phyloP scores from a whole-genome alignment of 1,284 basidiomycete genomes.

The Sporisorium exsertum region DNA sequence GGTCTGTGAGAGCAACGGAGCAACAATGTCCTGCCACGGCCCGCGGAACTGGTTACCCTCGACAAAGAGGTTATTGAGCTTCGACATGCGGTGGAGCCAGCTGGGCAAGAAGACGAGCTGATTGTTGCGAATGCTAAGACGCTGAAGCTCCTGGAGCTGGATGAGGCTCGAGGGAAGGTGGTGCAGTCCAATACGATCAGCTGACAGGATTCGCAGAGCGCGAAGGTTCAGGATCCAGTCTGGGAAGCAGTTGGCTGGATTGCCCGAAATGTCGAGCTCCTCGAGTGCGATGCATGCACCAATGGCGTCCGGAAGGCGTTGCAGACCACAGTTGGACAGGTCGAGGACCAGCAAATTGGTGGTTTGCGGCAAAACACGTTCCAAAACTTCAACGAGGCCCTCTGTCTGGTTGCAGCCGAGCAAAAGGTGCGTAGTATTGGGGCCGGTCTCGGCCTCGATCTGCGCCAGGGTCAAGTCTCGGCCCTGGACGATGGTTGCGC shows the following conservation, averaged over 20 bases:
- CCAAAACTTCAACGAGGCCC: constrained; percentile 32
- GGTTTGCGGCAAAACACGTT: constrained; percentile 42
- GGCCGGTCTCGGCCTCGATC: constrained; percentile 42
- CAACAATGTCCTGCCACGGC: constrained; percentile 86
- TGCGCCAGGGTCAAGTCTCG: constrained; percentile 32
- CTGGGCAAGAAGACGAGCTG: constrained; percentile 87
- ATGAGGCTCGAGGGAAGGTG: constrained; percentile 74
- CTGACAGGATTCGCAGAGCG: constrained; percentile 85
- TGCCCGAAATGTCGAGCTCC: constrained; percentile 92
- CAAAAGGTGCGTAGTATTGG: constrained; percentile 51
- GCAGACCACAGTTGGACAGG: constrained; percentile 78
- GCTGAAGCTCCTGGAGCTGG: constrained; percentile 78
- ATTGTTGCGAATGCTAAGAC: constrained; percentile 87
- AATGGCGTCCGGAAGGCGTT: constrained; percentile 82
- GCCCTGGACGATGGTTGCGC: constrained; percentile 45
- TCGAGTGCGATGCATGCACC: constrained; percentile 83
- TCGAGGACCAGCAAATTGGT: constrained; percentile 62
- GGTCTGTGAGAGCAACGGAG: constrained; percentile 31
- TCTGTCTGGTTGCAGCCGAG: constrained; percentile 33
- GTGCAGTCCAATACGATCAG: constrained; percentile 84
- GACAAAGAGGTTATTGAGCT: constrained; percentile 85
- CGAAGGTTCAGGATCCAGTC: constrained; percentile 79
- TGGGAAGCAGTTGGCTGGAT: constrained; percentile 75
- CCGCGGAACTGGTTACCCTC: constrained; percentile 94
- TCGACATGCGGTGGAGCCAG: constrained; percentile 87